Base-by-base conservation (phyloP, 495 filamentous ascomycete species). In the Astrothelium macrocarpum region DNA sequence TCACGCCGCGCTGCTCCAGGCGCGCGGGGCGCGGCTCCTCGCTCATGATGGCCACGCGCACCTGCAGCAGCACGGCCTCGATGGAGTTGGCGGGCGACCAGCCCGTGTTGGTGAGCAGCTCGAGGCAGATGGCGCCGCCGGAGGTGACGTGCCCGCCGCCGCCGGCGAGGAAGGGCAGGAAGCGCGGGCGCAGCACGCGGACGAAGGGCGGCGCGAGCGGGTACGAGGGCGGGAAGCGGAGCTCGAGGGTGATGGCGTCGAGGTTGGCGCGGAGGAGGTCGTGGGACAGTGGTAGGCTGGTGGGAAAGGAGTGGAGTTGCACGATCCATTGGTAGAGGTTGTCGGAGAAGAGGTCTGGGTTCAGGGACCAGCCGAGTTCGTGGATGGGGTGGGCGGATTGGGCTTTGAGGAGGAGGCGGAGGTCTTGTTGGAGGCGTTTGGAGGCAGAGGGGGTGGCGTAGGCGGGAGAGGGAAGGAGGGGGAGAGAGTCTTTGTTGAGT, bases 311-410 rank as follows among this genome's bases (percentile, higher is more conserved):
- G 72, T 97, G 92, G 0, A 97, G 75, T 71, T 96, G 89, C 1
- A 96, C 85, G 66, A 96, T 91, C 91, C 91, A 96, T 72, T 96
- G 92, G 71, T 91, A 97, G 43, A 93, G 77, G 70, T 92, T 96
- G 45, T 49, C 45, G 7, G 72, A 75, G 62, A 85, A 74, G 12
- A 79, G 71, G 14, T 78, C 75, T 2, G 75, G 74, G 67, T 94
- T 80, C 64, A 96, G 84, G 71, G 90, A 92, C 90, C 91, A 97
- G 18, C 92, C 92, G 0, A 96, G 81, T 65, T 90, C 82, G 65
- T 88, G 80, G 5, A 86, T 75, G 1, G 85, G 81, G 10, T 81
- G 82, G 34, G 69, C 76, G 12, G 83, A 63, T 68, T 96, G 91
- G n/a, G 83, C 66, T 66, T 85, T 81, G 2, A 90, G 71, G 1